Base-by-base conservation (phyloP, 2,329 filamentous ascomycete genomes). In the Saccharata proteae region DNA sequence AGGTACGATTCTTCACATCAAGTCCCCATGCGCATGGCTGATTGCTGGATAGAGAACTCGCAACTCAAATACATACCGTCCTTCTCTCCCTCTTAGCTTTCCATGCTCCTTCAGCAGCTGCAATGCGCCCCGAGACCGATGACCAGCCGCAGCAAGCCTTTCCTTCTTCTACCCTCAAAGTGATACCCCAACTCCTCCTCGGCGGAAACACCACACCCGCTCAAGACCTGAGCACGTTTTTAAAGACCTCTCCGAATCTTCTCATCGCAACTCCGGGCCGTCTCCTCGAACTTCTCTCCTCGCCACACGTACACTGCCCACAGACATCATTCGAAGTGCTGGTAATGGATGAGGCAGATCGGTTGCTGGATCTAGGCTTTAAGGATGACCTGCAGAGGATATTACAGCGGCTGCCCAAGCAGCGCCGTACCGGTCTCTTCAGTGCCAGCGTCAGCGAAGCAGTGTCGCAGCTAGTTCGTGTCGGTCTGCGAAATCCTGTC, bases 361-460 rank as follows among this genome's bases (percentile, higher is more conserved):
- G 90, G 37, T 62, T 98, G 16, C 65, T 98, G 8, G 90, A 98
- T 57, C 68, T 96, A 14, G 90, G 92, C 5, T 96, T 98, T 58
- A 90, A 92, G 54, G 77, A 82, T 34, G 85, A 93, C 43, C 58
- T 98, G 16, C 83, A 90, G 43, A 81, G 75, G 34, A 93, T 96
- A 23, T 61, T 98, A 14, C 73, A 74, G 0, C 71, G 80, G 11
- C 61, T 98, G 5, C 90, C 90, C 0, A 98, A 98, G 51, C 90
- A 98, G 53, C 69, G 90, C 30, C 71, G 90, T 29, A 98, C 90
- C 0, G 90, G 90, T 0, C 62, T 98, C 0, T 98, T 96, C 58
- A 93, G 84, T 48, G 90, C 90, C 9, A 92, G 81, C 46, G 81
- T 98, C n/a, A 90, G 80, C 45, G 90, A 96, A 50, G 90, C 90